Conservation (phyloP, 768 basidiomycete species). For the Naganishia onofrii region DNA sequence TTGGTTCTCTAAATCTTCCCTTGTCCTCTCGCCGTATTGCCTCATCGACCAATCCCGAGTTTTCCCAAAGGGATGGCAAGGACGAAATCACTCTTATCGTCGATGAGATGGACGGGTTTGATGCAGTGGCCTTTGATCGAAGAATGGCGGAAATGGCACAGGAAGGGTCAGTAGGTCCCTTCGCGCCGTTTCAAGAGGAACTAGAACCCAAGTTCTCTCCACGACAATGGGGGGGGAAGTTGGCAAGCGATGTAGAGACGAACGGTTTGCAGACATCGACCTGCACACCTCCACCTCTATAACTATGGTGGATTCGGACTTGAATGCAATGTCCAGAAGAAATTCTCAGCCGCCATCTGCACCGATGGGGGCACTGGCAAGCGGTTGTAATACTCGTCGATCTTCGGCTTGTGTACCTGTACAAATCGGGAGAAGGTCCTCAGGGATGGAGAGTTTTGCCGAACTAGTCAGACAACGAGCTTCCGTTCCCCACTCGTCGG, state of each 20-base stretch:
- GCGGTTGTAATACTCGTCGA: background rate
- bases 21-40: background rate
- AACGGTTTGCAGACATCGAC: background rate
- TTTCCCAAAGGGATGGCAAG: background rate
- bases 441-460: background rate
- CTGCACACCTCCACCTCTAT: constrained; percentile 1
- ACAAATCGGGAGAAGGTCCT: background rate
- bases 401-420: background rate
- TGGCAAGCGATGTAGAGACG: background rate
- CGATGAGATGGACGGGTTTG: constrained; percentile 6
- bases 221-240: background rate
- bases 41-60: background rate
- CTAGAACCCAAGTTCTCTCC: background rate
- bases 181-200: background rate
- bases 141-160: background rate
- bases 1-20: background rate
- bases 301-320: background rate
- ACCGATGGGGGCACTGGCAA: background rate
- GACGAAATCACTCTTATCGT: background rate
- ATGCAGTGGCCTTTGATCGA: background rate
- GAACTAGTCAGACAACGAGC: background rate
- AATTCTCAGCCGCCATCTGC: background rate
- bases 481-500: background rate
- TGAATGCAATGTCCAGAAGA: background rate
- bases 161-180: no score